Conservation (phyloP, 306 rosid species). For the Vicia villosa region DNA sequence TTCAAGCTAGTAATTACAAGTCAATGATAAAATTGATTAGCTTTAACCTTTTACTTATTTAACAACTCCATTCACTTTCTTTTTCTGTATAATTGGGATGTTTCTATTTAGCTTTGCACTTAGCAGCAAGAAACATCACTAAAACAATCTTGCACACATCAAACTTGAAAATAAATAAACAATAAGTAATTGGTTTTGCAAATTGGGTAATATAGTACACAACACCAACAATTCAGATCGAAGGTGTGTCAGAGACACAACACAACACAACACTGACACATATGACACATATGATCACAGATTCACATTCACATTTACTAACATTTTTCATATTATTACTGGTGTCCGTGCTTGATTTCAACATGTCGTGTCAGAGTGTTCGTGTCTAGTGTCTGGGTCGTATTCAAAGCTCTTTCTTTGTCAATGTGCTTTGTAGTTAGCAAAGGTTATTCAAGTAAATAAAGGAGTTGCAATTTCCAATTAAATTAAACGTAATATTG, state of each 20-base stretch:
- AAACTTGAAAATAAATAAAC: not conserved
- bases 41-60: conserved; percentile 32
- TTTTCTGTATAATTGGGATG: not conserved
- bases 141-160: conserved; percentile 11
- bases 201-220: not conserved
- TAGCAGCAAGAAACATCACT: conserved; percentile 1
- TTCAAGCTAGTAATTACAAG: conserved; percentile 25
- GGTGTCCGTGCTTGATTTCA: not conserved
- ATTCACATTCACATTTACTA: not conserved
- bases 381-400: too few relatives aligned
- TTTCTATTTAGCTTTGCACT: conserved; percentile 9
- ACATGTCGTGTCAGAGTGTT: too few relatives aligned
- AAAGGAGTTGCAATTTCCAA: not conserved
- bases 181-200: not conserved
- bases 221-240: not conserved
- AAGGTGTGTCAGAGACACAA: not conserved
- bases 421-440: too few relatives aligned
- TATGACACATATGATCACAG: not conserved
- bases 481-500: not conserved
- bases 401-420: too few relatives aligned
- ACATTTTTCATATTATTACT: not conserved
- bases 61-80: conserved; percentile 12
- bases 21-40: conserved; percentile 38
- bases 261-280: not conserved
- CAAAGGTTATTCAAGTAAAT: not conserved